Conservation (phyloP, 495 filamentous ascomycete species). For the Xylaria castorea region DNA sequence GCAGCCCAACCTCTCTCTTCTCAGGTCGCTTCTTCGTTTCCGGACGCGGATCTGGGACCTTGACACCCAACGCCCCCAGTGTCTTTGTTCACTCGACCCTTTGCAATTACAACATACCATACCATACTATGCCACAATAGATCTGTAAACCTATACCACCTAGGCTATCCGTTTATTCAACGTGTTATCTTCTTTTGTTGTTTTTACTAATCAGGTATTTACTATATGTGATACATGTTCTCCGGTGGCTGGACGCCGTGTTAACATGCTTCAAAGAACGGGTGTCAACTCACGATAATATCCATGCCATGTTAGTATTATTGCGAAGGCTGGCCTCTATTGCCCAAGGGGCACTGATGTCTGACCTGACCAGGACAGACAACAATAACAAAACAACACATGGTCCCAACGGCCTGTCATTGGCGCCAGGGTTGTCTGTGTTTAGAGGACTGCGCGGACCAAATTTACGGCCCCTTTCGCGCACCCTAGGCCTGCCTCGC, state of each 20-base stretch:
- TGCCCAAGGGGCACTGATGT: conserved; percentile 19
- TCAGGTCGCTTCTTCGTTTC: not conserved
- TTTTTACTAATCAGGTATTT: not conserved
- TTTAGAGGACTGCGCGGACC: conserved; percentile 19
- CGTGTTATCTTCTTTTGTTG: not conserved
- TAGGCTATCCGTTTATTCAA: not conserved
- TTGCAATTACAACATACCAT: not conserved
- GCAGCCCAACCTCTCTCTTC: not conserved
- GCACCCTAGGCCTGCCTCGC: conserved; percentile 21
- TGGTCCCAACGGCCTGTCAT: conserved; percentile 3
- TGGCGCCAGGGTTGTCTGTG: conserved; percentile 8
- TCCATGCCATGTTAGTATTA: conserved; percentile 10
- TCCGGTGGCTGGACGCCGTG: conserved; percentile 11
- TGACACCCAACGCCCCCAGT: conserved; percentile 18
- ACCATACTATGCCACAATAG: not conserved
- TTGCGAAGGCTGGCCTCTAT: conserved; percentile 22
- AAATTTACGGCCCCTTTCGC: conserved; percentile 17
- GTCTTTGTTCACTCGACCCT: not conserved
- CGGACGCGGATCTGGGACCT: not conserved
- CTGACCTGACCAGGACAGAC: conserved; percentile 9
- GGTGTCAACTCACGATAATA: conserved; percentile 11
- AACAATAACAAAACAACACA: conserved; percentile 30
- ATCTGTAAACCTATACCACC: not conserved
- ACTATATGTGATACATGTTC: conserved; percentile 21
- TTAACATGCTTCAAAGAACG: conserved; percentile 24